Evolutionary conservation across 805 yeast genomes (phyloP).

Genomic region (Allodekkera sacchari): DNA sequence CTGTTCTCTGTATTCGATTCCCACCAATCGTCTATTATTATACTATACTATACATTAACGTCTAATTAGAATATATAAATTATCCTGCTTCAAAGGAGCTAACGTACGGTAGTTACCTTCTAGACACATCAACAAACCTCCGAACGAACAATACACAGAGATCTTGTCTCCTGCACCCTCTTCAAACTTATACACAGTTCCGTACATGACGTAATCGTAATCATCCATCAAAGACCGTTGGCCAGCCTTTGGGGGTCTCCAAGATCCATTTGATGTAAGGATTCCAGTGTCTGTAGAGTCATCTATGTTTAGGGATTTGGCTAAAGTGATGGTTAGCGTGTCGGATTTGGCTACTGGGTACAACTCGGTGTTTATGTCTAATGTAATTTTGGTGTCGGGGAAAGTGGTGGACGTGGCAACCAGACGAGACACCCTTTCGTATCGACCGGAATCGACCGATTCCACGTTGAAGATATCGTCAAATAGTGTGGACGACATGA

Average conservation of each 20-base stretch:
- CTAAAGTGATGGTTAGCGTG: conserved; percentile 77
- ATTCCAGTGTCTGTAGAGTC: conserved; percentile 29
- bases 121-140: conserved; percentile 86
- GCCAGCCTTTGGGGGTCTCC: conserved; percentile 79
- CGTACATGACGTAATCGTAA: conserved; percentile 97
- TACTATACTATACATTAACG: conserved; percentile 20
- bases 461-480: conserved; percentile 88
- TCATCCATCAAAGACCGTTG: conserved; percentile 90
- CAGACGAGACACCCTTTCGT: conserved; percentile 85
- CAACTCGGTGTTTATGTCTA: conserved; percentile 86
- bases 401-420: conserved; percentile 83
- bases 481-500: conserved; percentile 69
- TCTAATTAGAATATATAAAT: conserved; percentile 84
- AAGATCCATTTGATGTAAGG: conserved; percentile 41
- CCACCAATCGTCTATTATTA: background rate
- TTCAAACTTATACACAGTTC: conserved; percentile 94
- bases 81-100: conserved; percentile 86
- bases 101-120: conserved; percentile 93
- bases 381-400: conserved; percentile 68
- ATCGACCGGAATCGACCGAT: conserved; percentile 79
- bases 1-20: background rate
- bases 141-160: conserved; percentile 90
- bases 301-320: conserved; percentile 59
- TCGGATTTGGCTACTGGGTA: conserved; percentile 77
- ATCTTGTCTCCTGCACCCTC: conserved; percentile 64